Base-by-base conservation (phyloP, 495 filamentous ascomycete genomes). In the Xylaria sp. region DNA sequence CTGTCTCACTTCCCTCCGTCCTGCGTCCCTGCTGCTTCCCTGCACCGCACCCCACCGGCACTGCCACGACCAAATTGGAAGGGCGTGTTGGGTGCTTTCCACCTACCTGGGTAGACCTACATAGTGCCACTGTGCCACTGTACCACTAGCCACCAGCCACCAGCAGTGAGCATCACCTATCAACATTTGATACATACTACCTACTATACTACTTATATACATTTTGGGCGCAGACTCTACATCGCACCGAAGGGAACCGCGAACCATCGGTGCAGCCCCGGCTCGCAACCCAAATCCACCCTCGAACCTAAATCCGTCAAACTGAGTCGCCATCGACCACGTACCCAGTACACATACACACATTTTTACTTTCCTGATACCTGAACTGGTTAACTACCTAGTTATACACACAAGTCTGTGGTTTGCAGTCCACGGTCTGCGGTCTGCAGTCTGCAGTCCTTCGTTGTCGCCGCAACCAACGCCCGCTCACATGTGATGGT, bases 401-500 rank as follows among this genome's bases (percentile, higher is more conserved):
- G n/a, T n/a, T n/a, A n/a, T n/a, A n/a, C n/a, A n/a, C n/a, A n/a
- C n/a, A n/a, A n/a, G n/a, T n/a, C n/a, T n/a, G n/a, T n/a, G n/a
- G n/a, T n/a, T n/a, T n/a, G n/a, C n/a, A n/a, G n/a, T n/a, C n/a
- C n/a, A n/a, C n/a, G n/a, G n/a, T n/a, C n/a, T n/a, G 12, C 6
- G 52, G 52, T 55, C 24, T n/a, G 50, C 24, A 12, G n/a, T 46
- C 24, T 24, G 53, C 53, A 24, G 57, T 46, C n/a, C 26, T 43
- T 26, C 37, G 24, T 59, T 7, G 40, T 50, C 61, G 61, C 61
- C 46, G 31, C n/a, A n/a, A n/a, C 35, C 37, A 33, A 53, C 62
- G 29, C 64, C 19, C 29, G 33, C 15, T 72, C 35, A 58, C 35
- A 68, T 62, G 66, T 69, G 71, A 69, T 57, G 33, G 57, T 58